Percentiles rank a stretch among this genome's conserved stretches.
Evolutionary conservation across 805 yeast genomes (phyloP).

Genomic region (Saccharomyces kudriavzevii): DNA sequence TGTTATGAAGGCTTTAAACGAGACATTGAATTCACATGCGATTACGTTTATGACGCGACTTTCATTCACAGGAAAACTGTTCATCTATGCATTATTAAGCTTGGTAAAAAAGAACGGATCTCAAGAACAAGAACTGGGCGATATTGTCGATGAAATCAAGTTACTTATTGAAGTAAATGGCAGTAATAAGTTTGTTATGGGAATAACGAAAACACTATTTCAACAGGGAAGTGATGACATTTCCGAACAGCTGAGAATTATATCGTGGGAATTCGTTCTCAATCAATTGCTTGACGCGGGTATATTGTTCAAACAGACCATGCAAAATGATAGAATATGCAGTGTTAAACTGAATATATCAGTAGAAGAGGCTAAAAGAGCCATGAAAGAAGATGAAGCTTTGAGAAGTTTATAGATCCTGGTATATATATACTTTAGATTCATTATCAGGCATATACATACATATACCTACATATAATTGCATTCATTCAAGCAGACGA

Average conservation of each 20-base stretch:
- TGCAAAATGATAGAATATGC: conserved; percentile 59
- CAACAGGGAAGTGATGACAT: conserved; percentile 30
- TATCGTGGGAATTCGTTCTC: conserved; percentile 46
- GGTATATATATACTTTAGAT: no score
- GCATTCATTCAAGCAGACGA: background rate
- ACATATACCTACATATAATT: background rate
- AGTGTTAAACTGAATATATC: conserved; percentile 59
- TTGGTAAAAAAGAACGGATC: conserved; percentile 58
- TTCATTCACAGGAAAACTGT: conserved; percentile 61
- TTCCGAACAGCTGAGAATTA: conserved; percentile 47
- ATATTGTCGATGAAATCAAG: conserved; percentile 68
- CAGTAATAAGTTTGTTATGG: conserved; percentile 22
- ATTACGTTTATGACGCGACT: conserved; percentile 48
- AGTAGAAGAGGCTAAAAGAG: conserved; percentile 57
- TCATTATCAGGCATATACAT: background rate
- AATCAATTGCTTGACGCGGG: conserved; percentile 76
- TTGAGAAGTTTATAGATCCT: conserved; percentile 28
- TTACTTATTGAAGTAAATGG: conserved; percentile 40
- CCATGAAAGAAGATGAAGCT: conserved; percentile 48
- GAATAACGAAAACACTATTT: conserved; percentile 29
- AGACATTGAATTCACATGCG: conserved; percentile 70
- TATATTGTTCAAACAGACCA: conserved; percentile 56
- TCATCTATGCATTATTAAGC: conserved; percentile 60
- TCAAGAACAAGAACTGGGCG: conserved; percentile 67
- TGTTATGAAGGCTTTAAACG: conserved; percentile 70